Percentiles rank a stretch among this genome's conserved stretches.
These are phyloP conservation scores for Agrocybe praecox DNA, from an alignment of 768 basidiomycete species.

Conservation along the genomic window DNA sequence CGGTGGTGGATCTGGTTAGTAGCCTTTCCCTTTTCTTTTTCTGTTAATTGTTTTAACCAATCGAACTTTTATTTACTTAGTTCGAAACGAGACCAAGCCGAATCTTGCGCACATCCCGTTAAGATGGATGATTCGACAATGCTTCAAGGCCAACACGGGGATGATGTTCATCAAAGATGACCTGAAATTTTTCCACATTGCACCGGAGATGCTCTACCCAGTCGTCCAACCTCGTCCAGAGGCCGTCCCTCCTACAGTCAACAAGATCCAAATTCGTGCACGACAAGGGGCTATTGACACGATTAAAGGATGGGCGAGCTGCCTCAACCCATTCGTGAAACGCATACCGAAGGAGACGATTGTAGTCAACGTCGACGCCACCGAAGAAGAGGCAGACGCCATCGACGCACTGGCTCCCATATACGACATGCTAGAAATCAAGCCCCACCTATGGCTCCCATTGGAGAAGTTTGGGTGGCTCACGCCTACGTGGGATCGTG, in stretches of 20 bases:
- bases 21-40: neutral
- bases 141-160: constrained; percentile 6
- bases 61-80: too few relatives aligned
- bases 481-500: neutral
- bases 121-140: constrained; percentile 12
- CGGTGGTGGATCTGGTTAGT: constrained; percentile 7
- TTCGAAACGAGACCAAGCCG: constrained; percentile 3
- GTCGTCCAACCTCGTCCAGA: neutral
- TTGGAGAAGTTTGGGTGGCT: neutral
- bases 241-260: neutral
- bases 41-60: too few relatives aligned
- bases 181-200: neutral
- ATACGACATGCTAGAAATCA: constrained; percentile 5
- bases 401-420: constrained; percentile 4
- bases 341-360: neutral
- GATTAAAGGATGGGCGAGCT: neutral
- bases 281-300: neutral
- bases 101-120: constrained; percentile 9
- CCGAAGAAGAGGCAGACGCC: constrained; percentile 5
- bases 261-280: neutral
- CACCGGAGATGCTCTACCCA: constrained; percentile 6
- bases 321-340: too few relatives aligned
- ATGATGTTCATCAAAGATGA: constrained; percentile 3
- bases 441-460: neutral
- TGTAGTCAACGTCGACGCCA: neutral